Percentiles rank a stretch among this genome's conserved stretches.
Evolutionary conservation across 2,329 filamentous ascomycete genomes (phyloP).

Genomic region (Fusarium sp.): DNA sequence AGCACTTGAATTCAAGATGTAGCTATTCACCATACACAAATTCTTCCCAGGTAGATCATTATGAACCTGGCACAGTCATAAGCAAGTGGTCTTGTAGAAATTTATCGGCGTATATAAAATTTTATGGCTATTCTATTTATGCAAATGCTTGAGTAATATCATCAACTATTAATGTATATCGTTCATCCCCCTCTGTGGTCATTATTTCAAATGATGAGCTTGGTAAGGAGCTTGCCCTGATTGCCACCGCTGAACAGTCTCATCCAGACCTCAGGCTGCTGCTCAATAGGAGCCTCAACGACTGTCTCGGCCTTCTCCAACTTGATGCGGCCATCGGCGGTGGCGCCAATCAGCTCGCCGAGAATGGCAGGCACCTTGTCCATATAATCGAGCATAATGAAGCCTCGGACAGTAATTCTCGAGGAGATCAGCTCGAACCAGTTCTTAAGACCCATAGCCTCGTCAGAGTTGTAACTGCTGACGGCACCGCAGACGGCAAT

Average conservation of each 20-base stretch:
- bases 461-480: conserved; percentile 48
- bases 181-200: not conserved
- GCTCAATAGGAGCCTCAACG: conserved; percentile 48
- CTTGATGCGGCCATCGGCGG: conserved; percentile 50
- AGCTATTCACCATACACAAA: no score
- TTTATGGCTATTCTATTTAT: conserved; percentile 2
- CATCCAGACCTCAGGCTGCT: conserved; percentile 51
- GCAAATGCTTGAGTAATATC: conserved; percentile 2
- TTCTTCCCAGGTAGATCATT: no score
- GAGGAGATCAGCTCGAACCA: conserved; percentile 52
- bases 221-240: conserved; percentile 51
- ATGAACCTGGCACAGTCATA: no score
- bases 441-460: conserved; percentile 50
- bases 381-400: conserved; percentile 52
- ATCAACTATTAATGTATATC: conserved; percentile 3
- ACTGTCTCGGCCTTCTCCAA: conserved; percentile 47
- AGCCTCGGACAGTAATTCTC: conserved; percentile 47
- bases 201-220: conserved; percentile 41
- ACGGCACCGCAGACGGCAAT: conserved; percentile 51
- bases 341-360: conserved; percentile 48
- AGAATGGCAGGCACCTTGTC: conserved; percentile 50
- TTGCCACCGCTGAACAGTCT: conserved; percentile 48
- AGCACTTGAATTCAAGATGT: no score
- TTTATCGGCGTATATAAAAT: no score
- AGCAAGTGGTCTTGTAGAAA: no score